Evolutionary conservation across 768 basidiomycete genomes (phyloP).

Genomic region (Mrakia frigida): DNA sequence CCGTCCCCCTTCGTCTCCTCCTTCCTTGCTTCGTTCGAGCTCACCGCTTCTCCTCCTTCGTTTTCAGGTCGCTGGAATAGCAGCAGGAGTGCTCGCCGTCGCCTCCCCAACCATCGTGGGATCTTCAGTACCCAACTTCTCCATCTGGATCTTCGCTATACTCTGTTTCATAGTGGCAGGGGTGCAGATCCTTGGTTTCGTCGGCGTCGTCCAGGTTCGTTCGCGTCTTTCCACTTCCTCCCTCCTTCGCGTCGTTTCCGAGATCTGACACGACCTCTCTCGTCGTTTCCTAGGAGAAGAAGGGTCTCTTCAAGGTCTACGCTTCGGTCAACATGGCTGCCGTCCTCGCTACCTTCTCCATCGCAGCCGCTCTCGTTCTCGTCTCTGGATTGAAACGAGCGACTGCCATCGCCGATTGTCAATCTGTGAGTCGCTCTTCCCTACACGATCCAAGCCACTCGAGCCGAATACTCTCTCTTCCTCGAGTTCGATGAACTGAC

Average conservation of each 20-base stretch:
- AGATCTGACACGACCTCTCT: not conserved
- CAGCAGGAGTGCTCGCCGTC: constrained; percentile 39
- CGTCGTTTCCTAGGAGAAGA: constrained; percentile 40
- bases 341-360: constrained; percentile 60
- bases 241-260: not conserved
- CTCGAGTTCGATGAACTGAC: not conserved
- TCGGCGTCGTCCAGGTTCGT: constrained; percentile 72
- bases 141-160: constrained; percentile 65
- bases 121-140: constrained; percentile 73
- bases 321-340: constrained; percentile 53
- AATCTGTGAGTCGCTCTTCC: constrained; percentile 29
- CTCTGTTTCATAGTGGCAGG: constrained; percentile 70
- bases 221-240: not conserved
- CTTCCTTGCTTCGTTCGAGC: not conserved
- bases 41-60: not conserved
- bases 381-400: constrained; percentile 72
- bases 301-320: constrained; percentile 41
- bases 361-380: constrained; percentile 74
- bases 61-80: constrained; percentile 37
- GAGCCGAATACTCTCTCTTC: constrained; percentile 26
- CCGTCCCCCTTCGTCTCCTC: not conserved
- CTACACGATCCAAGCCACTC: not conserved
- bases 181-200: constrained; percentile 74
- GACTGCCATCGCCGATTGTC: constrained; percentile 63
- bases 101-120: constrained; percentile 58